phyloP scores from a whole-genome alignment of 495 filamentous ascomycete genomes.

The Delitschia confertaspora region DNA sequence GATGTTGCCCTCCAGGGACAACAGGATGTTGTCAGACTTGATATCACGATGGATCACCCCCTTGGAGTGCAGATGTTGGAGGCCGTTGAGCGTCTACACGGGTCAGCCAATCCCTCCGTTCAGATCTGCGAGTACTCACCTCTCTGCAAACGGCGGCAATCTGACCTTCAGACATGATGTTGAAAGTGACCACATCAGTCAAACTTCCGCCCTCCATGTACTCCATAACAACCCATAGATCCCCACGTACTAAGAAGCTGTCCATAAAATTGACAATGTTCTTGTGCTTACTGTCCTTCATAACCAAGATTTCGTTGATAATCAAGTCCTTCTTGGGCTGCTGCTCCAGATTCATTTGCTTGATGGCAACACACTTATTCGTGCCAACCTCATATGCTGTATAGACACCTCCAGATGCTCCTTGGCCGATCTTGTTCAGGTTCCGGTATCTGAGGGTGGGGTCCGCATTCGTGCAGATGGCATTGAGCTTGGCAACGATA shows the following conservation, averaged over 20 bases:
- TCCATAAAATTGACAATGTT: slow-evolving; percentile 99
- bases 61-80: slow-evolving; percentile 95
- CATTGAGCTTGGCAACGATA: slow-evolving; percentile 70
- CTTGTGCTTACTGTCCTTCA: slow-evolving; percentile 97
- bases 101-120: slow-evolving; percentile 3
- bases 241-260: slow-evolving; percentile 78
- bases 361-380: slow-evolving; percentile 89
- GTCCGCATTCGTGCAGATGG: slow-evolving; percentile 83
- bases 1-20: slow-evolving; percentile 93
- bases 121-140: slow-evolving; percentile 39
- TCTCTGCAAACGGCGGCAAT: slow-evolving; percentile 93
- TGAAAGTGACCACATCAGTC: slow-evolving; percentile 97
- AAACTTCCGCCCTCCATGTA: slow-evolving; percentile 98
- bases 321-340: slow-evolving; percentile 99
- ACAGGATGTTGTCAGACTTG: slow-evolving; percentile 94
- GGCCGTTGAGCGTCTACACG: slow-evolving; percentile 65
- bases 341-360: slow-evolving; percentile 98
- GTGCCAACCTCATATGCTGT: slow-evolving; percentile 78
- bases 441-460: slow-evolving; percentile 78
- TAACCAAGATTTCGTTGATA: slow-evolving; percentile 97
- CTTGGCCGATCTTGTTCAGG: slow-evolving; percentile 93
- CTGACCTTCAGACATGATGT: slow-evolving; percentile 96
- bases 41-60: slow-evolving; percentile 98
- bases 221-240: slow-evolving; percentile 99
- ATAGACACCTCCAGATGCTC: slow-evolving; percentile 91